phyloP scores from a whole-genome alignment of 352 stramenopile species.

The Globisporangium parvum region DNA sequence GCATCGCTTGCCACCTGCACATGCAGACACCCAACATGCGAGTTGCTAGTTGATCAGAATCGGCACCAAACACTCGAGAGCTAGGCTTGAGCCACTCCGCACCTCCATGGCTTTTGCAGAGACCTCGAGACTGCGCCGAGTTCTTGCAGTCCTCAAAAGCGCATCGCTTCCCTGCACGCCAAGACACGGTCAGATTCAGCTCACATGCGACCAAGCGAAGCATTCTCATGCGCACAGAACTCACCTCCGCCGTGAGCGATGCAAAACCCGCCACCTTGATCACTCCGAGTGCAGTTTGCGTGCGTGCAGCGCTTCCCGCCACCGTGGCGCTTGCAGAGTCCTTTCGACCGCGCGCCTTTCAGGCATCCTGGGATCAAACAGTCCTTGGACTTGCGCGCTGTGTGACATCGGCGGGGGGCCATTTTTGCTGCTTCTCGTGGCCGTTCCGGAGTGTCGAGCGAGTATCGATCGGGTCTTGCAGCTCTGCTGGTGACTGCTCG shows the following conservation, averaged over 20 bases:
- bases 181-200: neutral
- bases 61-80: neutral
- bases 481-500: neutral
- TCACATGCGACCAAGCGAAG: neutral
- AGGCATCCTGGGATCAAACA: slow-evolving; percentile 60
- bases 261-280: slow-evolving; percentile 82
- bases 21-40: neutral
- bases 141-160: slow-evolving; percentile 59
- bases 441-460: slow-evolving; percentile 24
- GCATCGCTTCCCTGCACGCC: slow-evolving; percentile 53
- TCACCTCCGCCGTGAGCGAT: slow-evolving; percentile 75
- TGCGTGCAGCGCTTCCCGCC: slow-evolving; percentile 74
- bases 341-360: slow-evolving; percentile 72
- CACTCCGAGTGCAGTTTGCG: slow-evolving; percentile 50
- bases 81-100: too few species aligned
- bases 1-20: slow-evolving; percentile 63
- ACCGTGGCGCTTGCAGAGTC: slow-evolving; percentile 82
- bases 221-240: slow-evolving; percentile 3
- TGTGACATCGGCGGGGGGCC: slow-evolving; percentile 22
- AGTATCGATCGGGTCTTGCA: slow-evolving; percentile 22
- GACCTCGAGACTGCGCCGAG: slow-evolving; percentile 69
- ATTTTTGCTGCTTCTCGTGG: neutral
- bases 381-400: slow-evolving; percentile 59
- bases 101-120: slow-evolving; percentile 87
- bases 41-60: neutral